A percentile compares a stretch with the other conserved stretches of the same genome.
These are phyloP conservation scores for Coemansia sp. DNA, from an alignment of 371 early-diverging fungal species.

Conservation along the genomic window DNA sequence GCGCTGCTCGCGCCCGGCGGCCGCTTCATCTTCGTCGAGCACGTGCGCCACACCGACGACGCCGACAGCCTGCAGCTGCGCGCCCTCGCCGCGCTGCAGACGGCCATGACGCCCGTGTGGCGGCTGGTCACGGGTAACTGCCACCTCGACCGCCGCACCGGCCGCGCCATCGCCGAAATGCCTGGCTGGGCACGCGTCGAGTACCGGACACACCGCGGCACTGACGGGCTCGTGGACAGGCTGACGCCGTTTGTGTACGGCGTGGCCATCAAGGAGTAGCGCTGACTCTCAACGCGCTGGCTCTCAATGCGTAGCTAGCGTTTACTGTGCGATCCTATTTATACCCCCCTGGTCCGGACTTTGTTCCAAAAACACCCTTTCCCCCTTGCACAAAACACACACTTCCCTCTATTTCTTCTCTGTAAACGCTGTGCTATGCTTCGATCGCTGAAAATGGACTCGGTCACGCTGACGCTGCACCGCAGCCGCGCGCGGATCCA, in stretches of 20 bases:
- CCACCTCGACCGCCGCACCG: conserved; percentile 37
- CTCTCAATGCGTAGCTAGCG: no score
- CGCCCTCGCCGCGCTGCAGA: conserved; percentile 30
- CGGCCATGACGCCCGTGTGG: conserved; percentile 19
- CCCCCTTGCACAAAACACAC: no score
- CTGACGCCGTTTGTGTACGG: conserved; percentile 32
- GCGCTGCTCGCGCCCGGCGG: conserved; percentile 45
- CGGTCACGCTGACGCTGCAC: conserved; percentile 5
- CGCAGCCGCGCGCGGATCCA: conserved; percentile 5
- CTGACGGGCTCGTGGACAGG: not conserved
- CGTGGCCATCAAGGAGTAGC: conserved; percentile 17
- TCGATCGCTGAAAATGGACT: conserved; percentile 4
- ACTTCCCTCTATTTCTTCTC: not conserved
- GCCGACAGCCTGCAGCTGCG: conserved; percentile 4
- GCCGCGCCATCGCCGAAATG: conserved; percentile 12
- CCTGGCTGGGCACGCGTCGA: conserved; percentile 23
- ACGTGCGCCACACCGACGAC: conserved; percentile 36
- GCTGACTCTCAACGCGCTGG: no score
- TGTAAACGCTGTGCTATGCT: not conserved
- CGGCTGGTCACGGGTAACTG: conserved; percentile 42
- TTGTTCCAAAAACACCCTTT: no score
- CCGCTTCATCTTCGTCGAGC: conserved; percentile 45
- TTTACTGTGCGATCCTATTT: no score
- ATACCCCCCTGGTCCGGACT: no score
- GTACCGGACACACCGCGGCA: conserved; percentile 4